These are phyloP conservation scores for Medicago lupulina DNA, from an alignment of 306 rosid species.

Conservation along the genomic window DNA sequence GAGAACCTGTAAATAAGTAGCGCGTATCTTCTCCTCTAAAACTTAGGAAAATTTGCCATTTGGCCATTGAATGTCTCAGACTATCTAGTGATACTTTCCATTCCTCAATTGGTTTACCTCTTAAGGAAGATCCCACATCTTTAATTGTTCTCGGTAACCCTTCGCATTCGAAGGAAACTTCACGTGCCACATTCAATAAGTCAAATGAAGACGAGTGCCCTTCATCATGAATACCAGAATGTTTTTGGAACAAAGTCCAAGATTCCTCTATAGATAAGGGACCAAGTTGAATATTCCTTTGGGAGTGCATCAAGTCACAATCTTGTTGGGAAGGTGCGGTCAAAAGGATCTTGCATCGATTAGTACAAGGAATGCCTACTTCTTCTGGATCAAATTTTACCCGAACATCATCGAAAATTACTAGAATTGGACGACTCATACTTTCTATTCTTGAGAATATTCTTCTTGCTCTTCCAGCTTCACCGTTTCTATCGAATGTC, in stretches of 20 bases:
- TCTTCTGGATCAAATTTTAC: constrained; percentile 20
- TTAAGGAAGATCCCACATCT: constrained; percentile 32
- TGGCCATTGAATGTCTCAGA: constrained; percentile 3
- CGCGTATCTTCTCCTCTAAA: constrained; percentile 22
- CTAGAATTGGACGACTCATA: background rate
- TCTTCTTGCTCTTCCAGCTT: constrained; percentile 5
- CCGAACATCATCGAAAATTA: constrained; percentile 35
- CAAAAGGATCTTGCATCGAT: background rate
- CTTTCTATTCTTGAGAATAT: background rate
- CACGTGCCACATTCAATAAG: background rate
- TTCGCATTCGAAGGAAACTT: constrained; percentile 17
- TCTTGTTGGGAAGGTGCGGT: background rate
- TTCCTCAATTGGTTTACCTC: constrained; percentile 19
- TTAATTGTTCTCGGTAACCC: constrained; percentile 31
- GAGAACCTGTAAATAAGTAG: background rate
- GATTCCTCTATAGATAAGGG: constrained; percentile 22
- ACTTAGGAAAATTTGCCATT: constrained; percentile 5
- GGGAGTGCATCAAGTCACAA: constrained; percentile 30
- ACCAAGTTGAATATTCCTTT: background rate
- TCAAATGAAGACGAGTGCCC: background rate
- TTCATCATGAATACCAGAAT: constrained; percentile 7
- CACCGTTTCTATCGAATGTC: background rate
- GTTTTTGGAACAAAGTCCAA: constrained; percentile 26
- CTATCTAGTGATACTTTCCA: constrained; percentile 28
- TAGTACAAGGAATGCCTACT: constrained; percentile 32